These are phyloP conservation scores for Lachnellula arida DNA, from an alignment of 2,329 filamentous ascomycete genomes.

Conservation along the genomic window DNA sequence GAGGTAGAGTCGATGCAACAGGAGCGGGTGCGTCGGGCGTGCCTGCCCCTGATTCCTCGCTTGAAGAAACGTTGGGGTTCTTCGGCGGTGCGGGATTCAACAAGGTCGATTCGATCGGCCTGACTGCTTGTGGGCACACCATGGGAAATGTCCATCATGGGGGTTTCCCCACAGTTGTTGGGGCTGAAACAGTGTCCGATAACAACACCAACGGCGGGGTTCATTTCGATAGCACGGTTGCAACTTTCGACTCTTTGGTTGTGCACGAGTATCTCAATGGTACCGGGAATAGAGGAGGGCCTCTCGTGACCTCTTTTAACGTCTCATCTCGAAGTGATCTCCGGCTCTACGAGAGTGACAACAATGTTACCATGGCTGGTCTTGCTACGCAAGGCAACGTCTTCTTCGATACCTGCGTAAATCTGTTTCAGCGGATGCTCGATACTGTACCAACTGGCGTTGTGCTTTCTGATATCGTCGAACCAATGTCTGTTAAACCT, in stretches of 20 bases:
- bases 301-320: slow-evolving; percentile 46
- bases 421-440: slow-evolving; percentile 54
- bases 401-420: slow-evolving; percentile 45
- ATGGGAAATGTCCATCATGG: slow-evolving; percentile 52
- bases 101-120: slow-evolving; percentile 51
- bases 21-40: slow-evolving; percentile 43
- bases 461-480: slow-evolving; percentile 46
- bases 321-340: slow-evolving; percentile 48
- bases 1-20: slow-evolving; percentile 50
- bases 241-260: slow-evolving; percentile 50
- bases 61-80: slow-evolving; percentile 46
- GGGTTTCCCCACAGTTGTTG: slow-evolving; percentile 50
- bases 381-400: slow-evolving; percentile 39
- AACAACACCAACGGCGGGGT: slow-evolving; percentile 36
- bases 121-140: slow-evolving; percentile 56
- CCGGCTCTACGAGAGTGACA: slow-evolving; percentile 50
- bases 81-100: slow-evolving; percentile 54
- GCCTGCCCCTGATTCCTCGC: slow-evolving; percentile 51
- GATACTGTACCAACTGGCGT: slow-evolving; percentile 51
- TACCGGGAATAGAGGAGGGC: slow-evolving; percentile 41
- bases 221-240: slow-evolving; percentile 44
- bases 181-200: slow-evolving; percentile 34
- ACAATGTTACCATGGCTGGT: slow-evolving; percentile 48
- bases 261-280: slow-evolving; percentile 46
- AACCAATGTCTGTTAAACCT: slow-evolving; percentile 54